Evolutionary conservation across 2,329 filamentous ascomycete species (phyloP).

Genomic region (Cladosporium halotolerans): DNA sequence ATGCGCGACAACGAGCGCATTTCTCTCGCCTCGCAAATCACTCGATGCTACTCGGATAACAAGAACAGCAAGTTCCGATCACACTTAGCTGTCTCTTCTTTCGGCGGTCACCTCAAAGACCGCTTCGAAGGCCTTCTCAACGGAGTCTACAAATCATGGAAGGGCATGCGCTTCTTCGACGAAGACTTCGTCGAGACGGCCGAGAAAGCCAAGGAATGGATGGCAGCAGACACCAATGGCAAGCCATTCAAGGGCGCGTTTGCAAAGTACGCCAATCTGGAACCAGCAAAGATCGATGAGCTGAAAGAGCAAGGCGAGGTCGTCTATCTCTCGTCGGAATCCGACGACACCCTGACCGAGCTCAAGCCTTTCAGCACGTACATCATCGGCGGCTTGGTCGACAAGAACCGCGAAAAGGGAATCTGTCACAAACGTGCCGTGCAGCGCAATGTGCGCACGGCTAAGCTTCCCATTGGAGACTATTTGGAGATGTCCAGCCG

Average conservation of each 20-base stretch:
- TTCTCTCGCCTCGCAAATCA: constrained; percentile 77
- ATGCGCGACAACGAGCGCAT: constrained; percentile 84
- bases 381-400: constrained; percentile 87
- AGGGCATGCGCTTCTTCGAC: constrained; percentile 64
- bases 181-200: constrained; percentile 68
- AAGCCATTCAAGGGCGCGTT: constrained; percentile 24
- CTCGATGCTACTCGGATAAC: constrained; percentile 85
- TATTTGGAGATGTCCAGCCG: constrained; percentile 87
- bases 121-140: constrained; percentile 72
- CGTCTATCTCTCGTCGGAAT: constrained; percentile 88
- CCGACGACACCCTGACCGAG: constrained; percentile 72
- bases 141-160: constrained; percentile 72
- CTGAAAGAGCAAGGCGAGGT: constrained; percentile 47
- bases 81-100: constrained; percentile 72
- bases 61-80: constrained; percentile 59
- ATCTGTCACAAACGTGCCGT: constrained; percentile 80
- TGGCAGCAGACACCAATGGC: constrained; percentile 47
- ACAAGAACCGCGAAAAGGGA: constrained; percentile 93
- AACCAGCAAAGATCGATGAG: constrained; percentile 12
- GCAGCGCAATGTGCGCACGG: constrained; percentile 72
- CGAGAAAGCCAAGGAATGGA: constrained; percentile 58
- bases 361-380: constrained; percentile 87
- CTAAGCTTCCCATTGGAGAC: constrained; percentile 88
- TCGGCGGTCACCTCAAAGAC: constrained; percentile 65
- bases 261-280: constrained; percentile 18